Base-by-base conservation (phyloP, 2,329 filamentous ascomycete genomes). In the Penicillium sp. region DNA sequence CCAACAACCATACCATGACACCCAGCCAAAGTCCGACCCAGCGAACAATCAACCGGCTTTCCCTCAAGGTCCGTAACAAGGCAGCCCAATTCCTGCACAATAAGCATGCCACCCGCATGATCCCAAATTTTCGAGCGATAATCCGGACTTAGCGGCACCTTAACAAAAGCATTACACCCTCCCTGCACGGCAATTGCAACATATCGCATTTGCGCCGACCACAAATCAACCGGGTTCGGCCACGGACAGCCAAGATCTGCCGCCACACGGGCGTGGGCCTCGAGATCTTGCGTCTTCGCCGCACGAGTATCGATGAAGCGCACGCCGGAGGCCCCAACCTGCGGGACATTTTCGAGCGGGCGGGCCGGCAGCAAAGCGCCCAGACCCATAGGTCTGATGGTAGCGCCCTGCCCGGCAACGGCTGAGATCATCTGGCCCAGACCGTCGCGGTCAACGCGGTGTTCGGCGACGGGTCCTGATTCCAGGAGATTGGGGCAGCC, bases 401-500 rank as follows among this genome's bases (percentile, higher is more conserved):
- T 69, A 6, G 65, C 69, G 1, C 81, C 81, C 46, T 80, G 72
- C 0, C 77, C 79, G 16, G 71, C 72, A 38, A 82, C 69, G 1
- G 80, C 79, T 24, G 76, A 80, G 7, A 83, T 66, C 60, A 83
- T 79, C 56, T 80, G 73, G 9, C 82, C 82, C 60, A 73, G 69
- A 0, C 78, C 78, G 4, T 73, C 64, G 32, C 66, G 64, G 58
- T 80, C 79, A n/a, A 78, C 73, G 4, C 67, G 60, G 24, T 80
- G 67, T 58, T 77, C 75, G 3, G 67, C 58, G 2, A 77, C 65
- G 11, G 52, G 59, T 2, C 69, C 69, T 14, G 72, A 56, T 66
- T 37, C 73, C 66, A 10, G 75, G n/a, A 87, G 72, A 61, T 87
- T 87, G 10, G 85, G 85, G 67, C 82, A 86, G 9, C 81, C 85